Evolutionary conservation across 2,329 filamentous ascomycete genomes (phyloP), one percentile per base, ranked within the genome.

Genomic region (Phaeoacremonium minimum): DNA sequence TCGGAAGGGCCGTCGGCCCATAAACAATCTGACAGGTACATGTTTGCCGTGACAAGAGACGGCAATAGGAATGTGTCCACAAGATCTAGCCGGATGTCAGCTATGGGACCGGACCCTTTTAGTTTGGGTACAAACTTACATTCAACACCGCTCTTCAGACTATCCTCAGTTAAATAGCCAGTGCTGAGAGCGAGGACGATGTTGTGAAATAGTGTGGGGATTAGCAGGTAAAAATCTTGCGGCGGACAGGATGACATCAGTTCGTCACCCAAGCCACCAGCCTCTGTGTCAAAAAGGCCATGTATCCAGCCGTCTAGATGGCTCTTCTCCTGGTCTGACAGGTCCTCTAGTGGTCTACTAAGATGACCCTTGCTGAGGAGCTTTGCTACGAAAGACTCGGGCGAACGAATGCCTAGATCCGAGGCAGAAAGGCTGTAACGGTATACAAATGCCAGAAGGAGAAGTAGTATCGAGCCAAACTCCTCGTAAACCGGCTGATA

Each of bases 401-500:
- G 52, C 2, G 68, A 64, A 15, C 67, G 62, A 15, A 75, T 66
- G 3, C 84, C 85, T 18, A 90, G 65, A 22, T 90, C 84, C 4
- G 73, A 61, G 6, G 70, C 64, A 0, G 70, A 73, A 8, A 93
- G 66, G 35, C 78, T 75, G 50, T 90, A 91, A 12, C 87, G 80
- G 52, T 87, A 77, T n/a, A 83, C 74, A 45, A 89, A 83, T 0
- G 84, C 83, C 35, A 90, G 60, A 1, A 89, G 71, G 3, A 93
- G 66, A 2, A 93, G 70, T 7, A 93, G 62, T 13, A 90, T 80
- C 0, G 84, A 80, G 1, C 86, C 85, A 46, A 91, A 93, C 48
- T 94, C 87, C 51, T 93, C 87, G 48, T 93, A 93, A 1, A 89
- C 80, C 0, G 86, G 86, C 53, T 91, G 87, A 48, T 88, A 88